These are phyloP conservation scores for Cercophora sp. DNA, from an alignment of 495 filamentous ascomycete species.

Conservation along the genomic window DNA sequence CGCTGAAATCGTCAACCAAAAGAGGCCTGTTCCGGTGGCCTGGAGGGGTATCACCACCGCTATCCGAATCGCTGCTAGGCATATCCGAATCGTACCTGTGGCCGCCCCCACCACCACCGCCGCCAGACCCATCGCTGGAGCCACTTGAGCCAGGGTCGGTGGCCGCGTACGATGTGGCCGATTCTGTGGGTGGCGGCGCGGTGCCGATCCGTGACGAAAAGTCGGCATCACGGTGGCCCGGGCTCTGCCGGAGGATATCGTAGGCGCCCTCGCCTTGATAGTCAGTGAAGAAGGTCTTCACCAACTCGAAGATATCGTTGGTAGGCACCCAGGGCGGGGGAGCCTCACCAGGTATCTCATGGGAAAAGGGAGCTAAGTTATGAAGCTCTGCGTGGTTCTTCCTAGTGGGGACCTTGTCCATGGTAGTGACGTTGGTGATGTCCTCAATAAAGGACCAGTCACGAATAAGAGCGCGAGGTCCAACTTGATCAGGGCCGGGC, in stretches of 20 bases:
- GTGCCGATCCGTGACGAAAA: conserved; percentile 6
- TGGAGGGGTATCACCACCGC: no score
- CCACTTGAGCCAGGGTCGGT: no score
- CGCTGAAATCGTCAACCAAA: no score
- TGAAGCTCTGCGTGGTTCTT: conserved; percentile 19
- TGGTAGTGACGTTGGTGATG: conserved; percentile 17
- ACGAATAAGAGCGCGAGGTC: conserved; percentile 9
- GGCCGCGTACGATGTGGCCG: no score
- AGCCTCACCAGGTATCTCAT: background rate
- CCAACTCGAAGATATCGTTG: conserved; percentile 16
- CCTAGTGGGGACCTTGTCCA: conserved; percentile 13
- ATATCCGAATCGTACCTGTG: no score
- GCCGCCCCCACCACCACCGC: no score
- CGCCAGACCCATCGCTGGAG: no score
- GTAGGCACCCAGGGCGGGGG: conserved; percentile 19
- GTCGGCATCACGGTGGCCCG: conserved; percentile 14
- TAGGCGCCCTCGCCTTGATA: conserved; percentile 18
- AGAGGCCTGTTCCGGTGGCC: no score
- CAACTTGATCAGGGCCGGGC: background rate
- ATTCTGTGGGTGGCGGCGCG: no score
- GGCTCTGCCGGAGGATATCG: conserved; percentile 10
- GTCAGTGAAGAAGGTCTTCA: conserved; percentile 27
- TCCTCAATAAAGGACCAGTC: conserved; percentile 37
- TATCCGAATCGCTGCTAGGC: no score
- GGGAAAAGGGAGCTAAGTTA: conserved; percentile 21